Conservation (phyloP, 2,329 filamentous ascomycete genomes). For the Calonectria hawksworthii region DNA sequence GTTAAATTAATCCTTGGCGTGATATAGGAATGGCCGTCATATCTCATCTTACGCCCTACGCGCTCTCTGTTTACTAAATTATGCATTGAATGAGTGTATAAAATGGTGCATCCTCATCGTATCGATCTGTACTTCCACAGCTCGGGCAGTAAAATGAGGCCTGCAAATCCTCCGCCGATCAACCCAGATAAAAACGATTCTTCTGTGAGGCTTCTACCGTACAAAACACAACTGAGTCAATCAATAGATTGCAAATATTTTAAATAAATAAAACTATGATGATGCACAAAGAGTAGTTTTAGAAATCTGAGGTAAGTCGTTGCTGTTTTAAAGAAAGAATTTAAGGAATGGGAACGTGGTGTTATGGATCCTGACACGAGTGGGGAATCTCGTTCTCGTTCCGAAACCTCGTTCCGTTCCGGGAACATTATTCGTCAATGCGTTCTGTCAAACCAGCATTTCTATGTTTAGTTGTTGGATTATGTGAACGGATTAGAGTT, state of each 20-base stretch:
- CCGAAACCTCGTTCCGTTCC: neutral
- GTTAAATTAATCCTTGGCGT: neutral
- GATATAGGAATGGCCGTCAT: neutral
- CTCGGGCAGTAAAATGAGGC: neutral
- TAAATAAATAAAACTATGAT: too few relatives aligned
- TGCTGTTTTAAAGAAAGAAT: neutral
- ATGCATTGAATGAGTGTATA: neutral
- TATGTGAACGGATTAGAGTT: neutral
- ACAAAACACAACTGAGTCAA: neutral
- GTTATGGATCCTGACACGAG: neutral
- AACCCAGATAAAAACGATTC: neutral
- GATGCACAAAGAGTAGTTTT: neutral
- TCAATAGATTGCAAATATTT: too few relatives aligned
- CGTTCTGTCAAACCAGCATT: neutral
- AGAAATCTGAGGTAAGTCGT: neutral
- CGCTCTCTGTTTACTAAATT: neutral
- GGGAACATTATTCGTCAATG: neutral
- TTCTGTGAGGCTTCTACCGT: neutral
- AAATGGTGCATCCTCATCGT: neutral
- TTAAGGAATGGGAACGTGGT: neutral
- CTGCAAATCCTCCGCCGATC: neutral
- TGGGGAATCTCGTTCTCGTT: neutral
- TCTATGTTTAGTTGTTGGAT: neutral
- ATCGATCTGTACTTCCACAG: neutral
- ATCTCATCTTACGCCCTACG: neutral